Evolutionary conservation across 2,329 filamentous ascomycete species (phyloP).

Genomic region (Parastagonospora nodorum): DNA sequence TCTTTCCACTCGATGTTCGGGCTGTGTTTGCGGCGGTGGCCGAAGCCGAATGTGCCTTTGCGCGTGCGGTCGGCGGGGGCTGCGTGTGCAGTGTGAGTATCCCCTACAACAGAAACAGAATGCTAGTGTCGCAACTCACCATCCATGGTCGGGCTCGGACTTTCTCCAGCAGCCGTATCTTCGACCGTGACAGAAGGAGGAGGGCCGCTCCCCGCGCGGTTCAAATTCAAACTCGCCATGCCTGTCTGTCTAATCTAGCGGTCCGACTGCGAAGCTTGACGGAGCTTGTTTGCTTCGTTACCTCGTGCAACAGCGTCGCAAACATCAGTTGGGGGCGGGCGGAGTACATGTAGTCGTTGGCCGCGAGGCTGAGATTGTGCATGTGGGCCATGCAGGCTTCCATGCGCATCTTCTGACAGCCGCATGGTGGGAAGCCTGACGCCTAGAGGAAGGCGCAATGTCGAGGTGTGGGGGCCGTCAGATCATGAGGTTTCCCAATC

Average conservation of each 20-base stretch:
- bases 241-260: too few relatives aligned
- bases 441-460: neutral
- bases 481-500: slow-evolving; percentile 1
- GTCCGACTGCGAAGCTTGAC: neutral
- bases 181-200: slow-evolving; percentile 43
- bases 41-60: slow-evolving; percentile 27
- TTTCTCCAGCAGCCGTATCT: slow-evolving; percentile 35
- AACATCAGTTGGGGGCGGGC: neutral
- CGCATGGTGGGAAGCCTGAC: neutral
- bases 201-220: slow-evolving; percentile 27
- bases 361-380: neutral
- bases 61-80: slow-evolving; percentile 13
- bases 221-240: slow-evolving; percentile 4
- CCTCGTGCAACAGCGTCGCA: neutral
- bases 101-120: too few relatives aligned
- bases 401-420: neutral
- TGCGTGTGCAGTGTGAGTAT: too few relatives aligned
- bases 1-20: slow-evolving; percentile 46
- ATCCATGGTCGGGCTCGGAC: slow-evolving; percentile 23
- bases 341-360: neutral
- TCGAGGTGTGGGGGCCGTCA: neutral
- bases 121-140: slow-evolving; percentile 9
- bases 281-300: neutral
- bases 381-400: neutral
- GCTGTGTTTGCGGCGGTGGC: slow-evolving; percentile 38